phyloP scores from a whole-genome alignment of 345 rosid genomes.

The Citrus reticulata region DNA sequence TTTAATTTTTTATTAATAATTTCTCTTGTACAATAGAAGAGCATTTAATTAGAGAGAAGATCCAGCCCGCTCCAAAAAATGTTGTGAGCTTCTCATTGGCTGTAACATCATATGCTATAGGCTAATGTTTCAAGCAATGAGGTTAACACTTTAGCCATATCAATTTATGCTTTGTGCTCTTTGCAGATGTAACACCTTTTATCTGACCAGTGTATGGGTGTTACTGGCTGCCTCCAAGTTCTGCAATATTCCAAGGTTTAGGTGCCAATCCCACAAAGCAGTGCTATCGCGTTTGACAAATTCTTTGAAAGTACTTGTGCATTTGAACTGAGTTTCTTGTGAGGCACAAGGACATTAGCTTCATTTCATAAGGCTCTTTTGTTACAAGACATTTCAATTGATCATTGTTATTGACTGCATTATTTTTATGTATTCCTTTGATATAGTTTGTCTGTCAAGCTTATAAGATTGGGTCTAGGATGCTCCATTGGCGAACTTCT shows the following conservation, averaged over 20 bases:
- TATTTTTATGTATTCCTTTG: not conserved
- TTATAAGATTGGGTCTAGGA: not conserved
- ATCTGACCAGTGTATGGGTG: not conserved
- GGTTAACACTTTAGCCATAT: not conserved
- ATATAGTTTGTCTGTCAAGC: not conserved
- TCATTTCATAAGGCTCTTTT: not conserved
- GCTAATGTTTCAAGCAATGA: not conserved
- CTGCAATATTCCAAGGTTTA: not conserved
- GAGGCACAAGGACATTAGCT: not conserved
- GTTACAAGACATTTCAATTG: not conserved
- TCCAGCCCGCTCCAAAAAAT: too few relatives aligned
- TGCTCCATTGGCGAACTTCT: not conserved
- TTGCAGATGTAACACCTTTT: not conserved
- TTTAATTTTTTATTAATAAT: too few relatives aligned
- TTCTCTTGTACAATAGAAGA: too few relatives aligned
- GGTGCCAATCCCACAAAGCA: not conserved
- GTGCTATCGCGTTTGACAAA: not conserved
- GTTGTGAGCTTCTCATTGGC: too few relatives aligned
- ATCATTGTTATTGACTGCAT: not conserved
- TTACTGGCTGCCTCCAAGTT: not conserved
- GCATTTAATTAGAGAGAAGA: too few relatives aligned
- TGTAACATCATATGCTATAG: not conserved
- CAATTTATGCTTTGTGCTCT: not conserved
- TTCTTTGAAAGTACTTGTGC: not conserved
- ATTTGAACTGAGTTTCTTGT: not conserved